Evolutionary conservation across 805 yeast genomes (phyloP).

Genomic region (Brettanomyces nanus): DNA sequence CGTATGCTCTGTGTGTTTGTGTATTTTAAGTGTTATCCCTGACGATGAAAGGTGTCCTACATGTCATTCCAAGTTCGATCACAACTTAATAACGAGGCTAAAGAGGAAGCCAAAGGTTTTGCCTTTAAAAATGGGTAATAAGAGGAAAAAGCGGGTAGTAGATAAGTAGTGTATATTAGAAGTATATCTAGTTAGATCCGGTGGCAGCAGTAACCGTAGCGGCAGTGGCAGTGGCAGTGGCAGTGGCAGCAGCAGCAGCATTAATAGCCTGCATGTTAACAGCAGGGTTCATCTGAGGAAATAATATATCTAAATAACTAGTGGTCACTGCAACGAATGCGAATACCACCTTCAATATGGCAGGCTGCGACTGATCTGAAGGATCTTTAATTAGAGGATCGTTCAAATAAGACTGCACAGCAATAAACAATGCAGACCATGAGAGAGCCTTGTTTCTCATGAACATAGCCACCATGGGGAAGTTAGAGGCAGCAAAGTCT

Average conservation of each 20-base stretch:
- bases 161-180: too few species aligned
- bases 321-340: constrained; percentile 39
- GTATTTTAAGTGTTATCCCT: constrained; percentile 69
- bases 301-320: constrained; percentile 43
- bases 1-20: constrained; percentile 91
- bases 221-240: constrained; percentile 1
- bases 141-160: too few species aligned
- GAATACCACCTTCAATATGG: constrained; percentile 37
- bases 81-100: constrained; percentile 47
- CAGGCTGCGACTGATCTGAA: constrained; percentile 30
- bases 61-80: constrained; percentile 74
- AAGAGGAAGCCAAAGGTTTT: constrained; percentile 44
- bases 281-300: constrained; percentile 31
- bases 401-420: constrained; percentile 41
- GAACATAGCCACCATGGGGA: constrained; percentile 61
- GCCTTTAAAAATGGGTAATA: constrained; percentile 21
- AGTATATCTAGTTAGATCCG: background rate
- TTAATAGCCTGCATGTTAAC: constrained; percentile 9
- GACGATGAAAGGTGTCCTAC: constrained; percentile 69
- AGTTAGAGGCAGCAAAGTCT: constrained; percentile 39
- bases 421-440: constrained; percentile 46
- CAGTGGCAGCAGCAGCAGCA: constrained; percentile 6
- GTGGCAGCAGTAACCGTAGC: constrained; percentile 1
- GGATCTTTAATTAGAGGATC: constrained; percentile 25
- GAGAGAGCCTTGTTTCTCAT: constrained; percentile 46